A percentile compares a stretch with the other conserved stretches of the same genome.
Conservation (phyloP, 257 asterid species). For the Euphrasia confusa region DNA sequence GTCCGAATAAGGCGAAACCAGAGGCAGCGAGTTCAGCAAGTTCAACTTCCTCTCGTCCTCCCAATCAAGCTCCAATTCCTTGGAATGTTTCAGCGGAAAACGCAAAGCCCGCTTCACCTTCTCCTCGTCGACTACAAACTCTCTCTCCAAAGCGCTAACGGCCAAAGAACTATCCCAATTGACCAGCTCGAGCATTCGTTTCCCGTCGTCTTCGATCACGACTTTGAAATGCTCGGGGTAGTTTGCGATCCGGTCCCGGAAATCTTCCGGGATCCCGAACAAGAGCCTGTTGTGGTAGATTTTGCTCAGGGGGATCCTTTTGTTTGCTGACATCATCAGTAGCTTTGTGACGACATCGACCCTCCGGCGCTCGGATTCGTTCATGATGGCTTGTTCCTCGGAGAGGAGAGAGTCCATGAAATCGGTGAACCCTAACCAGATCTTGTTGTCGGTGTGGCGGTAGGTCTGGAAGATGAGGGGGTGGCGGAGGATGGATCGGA, state of each 20-base stretch:
- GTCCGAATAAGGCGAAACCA: slow-evolving; percentile 91
- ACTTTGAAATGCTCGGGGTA: slow-evolving; percentile 61
- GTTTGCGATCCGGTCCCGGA: slow-evolving; percentile 63
- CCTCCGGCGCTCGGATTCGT: slow-evolving; percentile 47
- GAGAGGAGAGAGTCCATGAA: slow-evolving; percentile 49
- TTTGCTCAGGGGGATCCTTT: slow-evolving; percentile 65
- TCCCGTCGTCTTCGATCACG: slow-evolving; percentile 58
- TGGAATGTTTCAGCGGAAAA: slow-evolving; percentile 72
- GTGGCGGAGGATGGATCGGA: slow-evolving; percentile 60
- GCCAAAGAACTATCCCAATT: slow-evolving; percentile 75
- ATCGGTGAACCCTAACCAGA: slow-evolving; percentile 86
- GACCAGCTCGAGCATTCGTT: slow-evolving; percentile 63
- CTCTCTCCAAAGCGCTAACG: slow-evolving; percentile 67
- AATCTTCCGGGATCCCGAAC: slow-evolving; percentile 80
- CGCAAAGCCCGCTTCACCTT: slow-evolving; percentile 68
- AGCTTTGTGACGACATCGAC: slow-evolving; percentile 61
- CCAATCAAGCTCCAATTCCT: slow-evolving; percentile 57
- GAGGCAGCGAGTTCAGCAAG: slow-evolving; percentile 74
- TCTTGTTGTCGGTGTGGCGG: slow-evolving; percentile 63
- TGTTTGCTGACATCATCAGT: slow-evolving; percentile 70
- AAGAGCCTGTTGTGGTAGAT: slow-evolving; percentile 69
- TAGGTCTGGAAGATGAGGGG: slow-evolving; percentile 64
- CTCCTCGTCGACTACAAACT: slow-evolving; percentile 70
- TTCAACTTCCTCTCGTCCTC: slow-evolving; percentile 73
- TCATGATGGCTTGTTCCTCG: slow-evolving; percentile 35